Evolutionary conservation across 345 rosid species (phyloP), one percentile per base, ranked within the genome.

Genomic region (Iberis pinnata): DNA sequence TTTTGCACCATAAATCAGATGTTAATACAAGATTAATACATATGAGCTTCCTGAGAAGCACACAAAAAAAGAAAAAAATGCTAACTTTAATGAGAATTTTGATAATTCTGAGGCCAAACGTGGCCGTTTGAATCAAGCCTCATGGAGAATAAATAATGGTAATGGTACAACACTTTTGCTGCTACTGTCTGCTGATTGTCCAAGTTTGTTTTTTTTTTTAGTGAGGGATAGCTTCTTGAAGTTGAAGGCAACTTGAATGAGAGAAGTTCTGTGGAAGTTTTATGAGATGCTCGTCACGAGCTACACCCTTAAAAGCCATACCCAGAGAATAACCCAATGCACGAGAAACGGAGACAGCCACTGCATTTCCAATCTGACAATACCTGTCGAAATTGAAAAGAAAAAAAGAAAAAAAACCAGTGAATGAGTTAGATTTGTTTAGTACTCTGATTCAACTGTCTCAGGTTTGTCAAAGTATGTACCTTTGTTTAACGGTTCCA

Each of bases 291-390:
- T 78, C 76, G 12, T 78, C 69, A 2, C 73, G 48, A 1, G 63
- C 60, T 20, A 67, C 59, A 31, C 73, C 78, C 37, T 60, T 82
- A 73, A 65, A 50, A 43, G 95, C 90, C 81, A 76, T 67, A 37
- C 87, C 97, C 24, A 86, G 60, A 9, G 88, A 65, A 60, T 78
- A 86, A 44, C 97, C 95, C 60, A 89, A 55, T 18, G 88, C 94
- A 63, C 94, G 86, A 8, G 80, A 78, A 11, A 86, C 95, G 1
- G 82, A 79, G 33, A 89, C 69, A 9, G 95, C 84, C 37, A 89
- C 95, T 17, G 95, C 97, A 52, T 89, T 89, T 13, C 97, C 97
- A 14, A 89, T 49, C 70, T 89, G 97, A 26, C 95, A 76, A 54
- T 86, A 86, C 81, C 97, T 89, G 65, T 38, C 54, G 1, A 11